These are phyloP conservation scores for Hypocrella siamensis DNA, from an alignment of 2,329 filamentous ascomycete species.

Conservation along the genomic window DNA sequence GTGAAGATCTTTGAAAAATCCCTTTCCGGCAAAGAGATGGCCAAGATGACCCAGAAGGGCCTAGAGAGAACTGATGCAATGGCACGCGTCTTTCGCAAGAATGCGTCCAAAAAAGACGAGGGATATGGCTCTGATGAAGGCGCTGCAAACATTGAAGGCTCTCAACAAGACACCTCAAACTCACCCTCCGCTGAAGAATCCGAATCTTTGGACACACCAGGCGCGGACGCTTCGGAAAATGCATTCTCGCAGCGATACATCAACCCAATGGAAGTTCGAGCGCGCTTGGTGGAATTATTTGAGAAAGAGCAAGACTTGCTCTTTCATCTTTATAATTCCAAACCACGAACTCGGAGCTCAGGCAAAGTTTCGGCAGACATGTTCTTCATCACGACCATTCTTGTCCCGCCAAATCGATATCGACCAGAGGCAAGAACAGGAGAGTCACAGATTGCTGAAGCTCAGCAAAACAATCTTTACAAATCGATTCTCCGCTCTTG, in stretches of 20 bases:
- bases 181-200: constrained; percentile 12
- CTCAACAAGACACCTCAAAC: not conserved
- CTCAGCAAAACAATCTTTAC: constrained; percentile 76
- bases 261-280: constrained; percentile 68
- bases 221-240: constrained; percentile 12
- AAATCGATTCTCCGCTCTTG: constrained; percentile 68
- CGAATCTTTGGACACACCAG: constrained; percentile 12
- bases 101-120: constrained; percentile 25
- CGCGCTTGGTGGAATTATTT: constrained; percentile 65
- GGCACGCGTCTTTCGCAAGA: constrained; percentile 21
- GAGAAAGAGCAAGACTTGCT: constrained; percentile 76
- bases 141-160: not conserved
- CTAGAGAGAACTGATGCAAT: constrained; percentile 59
- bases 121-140: not conserved
- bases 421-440: constrained; percentile 76
- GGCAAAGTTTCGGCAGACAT: constrained; percentile 59
- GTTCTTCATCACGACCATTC: constrained; percentile 78
- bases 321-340: constrained; percentile 69
- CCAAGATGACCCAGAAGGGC: constrained; percentile 55
- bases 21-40: constrained; percentile 57
- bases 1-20: constrained; percentile 89
- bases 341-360: constrained; percentile 41
- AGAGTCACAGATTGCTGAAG: constrained; percentile 68
- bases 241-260: constrained; percentile 51
- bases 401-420: constrained; percentile 86